Conservation (phyloP, 2,329 filamentous ascomycete species). For the Nigrospora sphaerica region DNA sequence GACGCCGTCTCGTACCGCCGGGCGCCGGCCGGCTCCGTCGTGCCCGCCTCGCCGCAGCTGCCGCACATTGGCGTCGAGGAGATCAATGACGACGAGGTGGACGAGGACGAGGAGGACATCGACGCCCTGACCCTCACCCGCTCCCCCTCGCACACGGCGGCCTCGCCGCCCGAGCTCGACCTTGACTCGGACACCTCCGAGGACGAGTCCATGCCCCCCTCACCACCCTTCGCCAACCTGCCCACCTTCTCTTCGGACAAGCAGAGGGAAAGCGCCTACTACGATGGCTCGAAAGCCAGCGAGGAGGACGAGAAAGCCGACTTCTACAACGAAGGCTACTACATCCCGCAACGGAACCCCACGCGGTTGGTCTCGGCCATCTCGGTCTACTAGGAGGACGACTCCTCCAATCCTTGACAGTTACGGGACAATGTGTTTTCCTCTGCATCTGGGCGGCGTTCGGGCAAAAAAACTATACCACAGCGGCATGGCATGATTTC, state of each 20-base stretch:
- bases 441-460: conserved; percentile 27
- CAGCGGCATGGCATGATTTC: conserved; percentile 1
- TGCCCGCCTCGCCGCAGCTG: conserved; percentile 22
- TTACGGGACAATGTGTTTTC: conserved; percentile 13
- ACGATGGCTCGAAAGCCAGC: conserved; percentile 26
- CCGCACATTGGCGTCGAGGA: conserved; percentile 29
- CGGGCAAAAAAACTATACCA: conserved; percentile 1
- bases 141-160: conserved; percentile 52
- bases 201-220: conserved; percentile 68
- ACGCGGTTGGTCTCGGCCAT: conserved; percentile 46
- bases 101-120: conserved; percentile 48
- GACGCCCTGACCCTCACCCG: conserved; percentile 60
- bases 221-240: conserved; percentile 52
- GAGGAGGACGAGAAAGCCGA: conserved; percentile 24
- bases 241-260: conserved; percentile 55
- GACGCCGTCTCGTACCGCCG: conserved; percentile 39
- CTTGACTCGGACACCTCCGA: conserved; percentile 65
- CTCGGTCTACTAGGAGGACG: conserved; percentile 42
- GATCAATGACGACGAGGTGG: conserved; percentile 31
- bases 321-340: conserved; percentile 47
- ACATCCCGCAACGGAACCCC: conserved; percentile 44
- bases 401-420: conserved; percentile 13
- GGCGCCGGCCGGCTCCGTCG: conserved; percentile 24
- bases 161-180: conserved; percentile 62
- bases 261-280: conserved; percentile 33